Percentiles rank a stretch among this genome's conserved stretches.
phyloP scores from a whole-genome alignment of 164 flowering plant genomes.

The Dillenia suffruticosa region DNA sequence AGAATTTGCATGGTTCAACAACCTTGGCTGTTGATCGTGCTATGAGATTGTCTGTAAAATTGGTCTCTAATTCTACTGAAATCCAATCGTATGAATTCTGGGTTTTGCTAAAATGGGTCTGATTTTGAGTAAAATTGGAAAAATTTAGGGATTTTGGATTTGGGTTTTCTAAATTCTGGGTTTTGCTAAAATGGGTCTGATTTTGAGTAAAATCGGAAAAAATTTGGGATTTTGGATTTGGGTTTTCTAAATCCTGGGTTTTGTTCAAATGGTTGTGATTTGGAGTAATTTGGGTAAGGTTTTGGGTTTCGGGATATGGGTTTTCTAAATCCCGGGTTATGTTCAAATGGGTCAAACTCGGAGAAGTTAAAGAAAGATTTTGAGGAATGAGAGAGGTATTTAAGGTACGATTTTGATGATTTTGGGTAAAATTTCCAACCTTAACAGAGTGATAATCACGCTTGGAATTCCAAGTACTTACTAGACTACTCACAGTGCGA shows the following conservation, averaged over 20 bases:
- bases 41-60: slow-evolving; percentile 52
- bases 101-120: background rate
- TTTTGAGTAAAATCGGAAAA: background rate
- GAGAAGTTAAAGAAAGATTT: background rate
- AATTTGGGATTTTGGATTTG: background rate
- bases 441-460: slow-evolving; percentile 22
- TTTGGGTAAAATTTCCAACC: slow-evolving; percentile 6
- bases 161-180: background rate
- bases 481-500: slow-evolving; percentile 23
- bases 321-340: slow-evolving; percentile 1
- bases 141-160: background rate
- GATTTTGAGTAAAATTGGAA: background rate
- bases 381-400: background rate
- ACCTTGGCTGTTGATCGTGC: slow-evolving; percentile 60
- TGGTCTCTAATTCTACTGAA: slow-evolving; percentile 47
- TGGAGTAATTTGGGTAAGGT: background rate
- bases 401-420: slow-evolving; percentile 1
- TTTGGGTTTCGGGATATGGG: background rate
- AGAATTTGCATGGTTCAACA: slow-evolving; percentile 60
- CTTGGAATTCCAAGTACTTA: slow-evolving; percentile 32
- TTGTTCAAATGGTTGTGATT: background rate
- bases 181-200: background rate
- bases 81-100: slow-evolving; percentile 30
- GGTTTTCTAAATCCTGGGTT: slow-evolving; percentile 1
- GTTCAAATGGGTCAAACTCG: background rate